These are phyloP conservation scores for Nakazawaea peltata DNA, from an alignment of 805 yeast species.

Conservation along the genomic window DNA sequence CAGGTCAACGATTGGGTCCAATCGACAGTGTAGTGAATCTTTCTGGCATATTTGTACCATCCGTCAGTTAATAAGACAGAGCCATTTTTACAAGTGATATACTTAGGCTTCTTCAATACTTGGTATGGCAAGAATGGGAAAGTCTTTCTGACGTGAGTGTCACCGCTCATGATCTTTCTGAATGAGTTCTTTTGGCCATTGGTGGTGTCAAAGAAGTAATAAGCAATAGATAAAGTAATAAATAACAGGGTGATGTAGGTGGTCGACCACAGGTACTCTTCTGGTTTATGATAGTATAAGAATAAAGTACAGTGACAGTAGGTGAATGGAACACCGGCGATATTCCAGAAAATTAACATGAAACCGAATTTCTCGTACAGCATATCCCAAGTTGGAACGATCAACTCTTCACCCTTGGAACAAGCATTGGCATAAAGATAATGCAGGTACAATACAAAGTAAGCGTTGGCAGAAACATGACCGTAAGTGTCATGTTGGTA, in stretches of 20 bases:
- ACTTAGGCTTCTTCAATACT: constrained; percentile 74
- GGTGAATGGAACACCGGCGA: constrained; percentile 98
- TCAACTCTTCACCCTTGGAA: constrained; percentile 94
- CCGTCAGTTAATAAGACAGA: constrained; percentile 84
- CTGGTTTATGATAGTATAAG: constrained; percentile 76
- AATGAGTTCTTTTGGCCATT: constrained; percentile 94
- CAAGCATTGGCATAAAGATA: constrained; percentile 96
- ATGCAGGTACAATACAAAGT: constrained; percentile 70
- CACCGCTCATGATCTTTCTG: constrained; percentile 79
- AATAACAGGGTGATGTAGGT: constrained; percentile 50
- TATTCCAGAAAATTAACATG: constrained; percentile 97
- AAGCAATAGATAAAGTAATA: constrained; percentile 53
- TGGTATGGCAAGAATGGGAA: constrained; percentile 92
- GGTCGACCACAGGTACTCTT: constrained; percentile 69
- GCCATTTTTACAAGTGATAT: constrained; percentile 80
- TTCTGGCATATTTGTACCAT: constrained; percentile 91
- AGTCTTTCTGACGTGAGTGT: constrained; percentile 64
- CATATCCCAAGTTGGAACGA: constrained; percentile 99
- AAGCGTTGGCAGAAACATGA: constrained; percentile 65
- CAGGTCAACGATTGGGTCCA: constrained; percentile 81
- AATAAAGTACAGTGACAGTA: constrained; percentile 90
- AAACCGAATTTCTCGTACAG: constrained; percentile 99
- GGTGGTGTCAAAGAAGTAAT: constrained; percentile 90
- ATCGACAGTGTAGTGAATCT: constrained; percentile 93
- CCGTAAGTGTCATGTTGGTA: constrained; percentile 83